Percentiles rank a stretch among this genome's conserved stretches.
Evolutionary conservation across 805 yeast species (phyloP).

Genomic region (Cephaloascus albidus): DNA sequence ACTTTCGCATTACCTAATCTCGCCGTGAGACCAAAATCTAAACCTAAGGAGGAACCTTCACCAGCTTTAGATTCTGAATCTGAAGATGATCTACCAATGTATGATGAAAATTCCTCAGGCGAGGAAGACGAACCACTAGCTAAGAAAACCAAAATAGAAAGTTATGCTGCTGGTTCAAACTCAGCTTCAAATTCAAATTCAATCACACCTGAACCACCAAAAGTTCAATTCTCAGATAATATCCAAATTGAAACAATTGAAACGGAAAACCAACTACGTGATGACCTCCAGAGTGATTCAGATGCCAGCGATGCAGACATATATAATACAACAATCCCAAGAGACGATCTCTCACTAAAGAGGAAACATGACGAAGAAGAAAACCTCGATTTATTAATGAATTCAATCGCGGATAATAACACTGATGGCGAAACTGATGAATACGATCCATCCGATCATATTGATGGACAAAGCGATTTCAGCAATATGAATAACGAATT

Average conservation of each 20-base stretch:
- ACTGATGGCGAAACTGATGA: constrained; percentile 4
- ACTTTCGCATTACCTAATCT: neutral
- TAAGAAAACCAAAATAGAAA: constrained; percentile 6
- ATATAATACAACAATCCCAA: too few species aligned
- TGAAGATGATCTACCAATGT: constrained; percentile 2
- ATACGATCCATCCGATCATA: constrained; percentile 2
- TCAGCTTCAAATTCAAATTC: too few species aligned
- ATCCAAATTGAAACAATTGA: neutral
- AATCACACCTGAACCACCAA: neutral
- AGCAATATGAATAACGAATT: neutral
- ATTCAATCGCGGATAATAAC: neutral
- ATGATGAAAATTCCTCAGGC: constrained; percentile 9
- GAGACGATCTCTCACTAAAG: neutral
- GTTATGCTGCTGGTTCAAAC: too few species aligned
- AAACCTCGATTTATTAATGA: too few species aligned
- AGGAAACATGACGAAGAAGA: neutral
- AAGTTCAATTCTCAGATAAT: neutral
- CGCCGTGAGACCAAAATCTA: neutral
- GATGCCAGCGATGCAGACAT: too few species aligned
- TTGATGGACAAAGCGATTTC: too few species aligned
- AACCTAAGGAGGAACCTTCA: constrained; percentile 16
- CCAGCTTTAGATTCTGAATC: constrained; percentile 12
- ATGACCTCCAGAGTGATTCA: too few species aligned
- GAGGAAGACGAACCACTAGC: constrained; percentile 10
- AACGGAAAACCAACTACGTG: neutral